These are phyloP conservation scores for Diaporthe amygdali DNA, from an alignment of 2,329 filamentous ascomycete species.

Conservation along the genomic window DNA sequence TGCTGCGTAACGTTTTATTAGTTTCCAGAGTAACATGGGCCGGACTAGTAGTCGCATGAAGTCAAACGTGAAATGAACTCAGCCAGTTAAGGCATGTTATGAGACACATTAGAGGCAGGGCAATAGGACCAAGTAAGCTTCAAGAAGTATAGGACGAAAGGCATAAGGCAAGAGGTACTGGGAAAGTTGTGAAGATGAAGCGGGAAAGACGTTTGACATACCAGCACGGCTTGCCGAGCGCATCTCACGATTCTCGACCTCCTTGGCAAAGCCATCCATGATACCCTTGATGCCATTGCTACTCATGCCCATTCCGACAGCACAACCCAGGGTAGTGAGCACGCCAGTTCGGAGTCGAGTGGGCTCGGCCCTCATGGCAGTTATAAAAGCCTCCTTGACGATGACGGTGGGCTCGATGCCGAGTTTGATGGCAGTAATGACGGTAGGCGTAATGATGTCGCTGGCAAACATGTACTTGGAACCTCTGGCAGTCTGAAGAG, in stretches of 20 bases:
- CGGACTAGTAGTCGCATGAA: too few relatives aligned
- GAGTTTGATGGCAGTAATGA: neutral
- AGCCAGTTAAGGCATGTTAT: too few relatives aligned
- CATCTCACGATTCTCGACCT: neutral
- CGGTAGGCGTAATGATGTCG: neutral
- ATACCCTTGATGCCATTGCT: neutral
- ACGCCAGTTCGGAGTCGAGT: neutral
- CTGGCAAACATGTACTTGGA: neutral
- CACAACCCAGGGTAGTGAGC: neutral
- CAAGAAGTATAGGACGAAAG: too few relatives aligned
- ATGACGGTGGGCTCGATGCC: neutral
- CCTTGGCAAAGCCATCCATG: neutral
- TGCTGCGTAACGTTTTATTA: too few relatives aligned
- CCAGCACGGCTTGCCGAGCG: too few relatives aligned
- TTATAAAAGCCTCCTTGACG: neutral
- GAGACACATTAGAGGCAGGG: too few relatives aligned
- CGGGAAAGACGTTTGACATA: too few relatives aligned
- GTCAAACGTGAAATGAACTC: too few relatives aligned
- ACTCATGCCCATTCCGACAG: neutral
- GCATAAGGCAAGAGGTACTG: too few relatives aligned
- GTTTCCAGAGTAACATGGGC: too few relatives aligned
- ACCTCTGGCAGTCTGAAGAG: neutral
- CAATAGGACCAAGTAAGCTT: too few relatives aligned
- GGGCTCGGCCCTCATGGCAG: neutral
- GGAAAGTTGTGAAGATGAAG: too few relatives aligned